Evolutionary conservation across 2,329 filamentous ascomycete species (phyloP).

Genomic region (Exophiala sp.): DNA sequence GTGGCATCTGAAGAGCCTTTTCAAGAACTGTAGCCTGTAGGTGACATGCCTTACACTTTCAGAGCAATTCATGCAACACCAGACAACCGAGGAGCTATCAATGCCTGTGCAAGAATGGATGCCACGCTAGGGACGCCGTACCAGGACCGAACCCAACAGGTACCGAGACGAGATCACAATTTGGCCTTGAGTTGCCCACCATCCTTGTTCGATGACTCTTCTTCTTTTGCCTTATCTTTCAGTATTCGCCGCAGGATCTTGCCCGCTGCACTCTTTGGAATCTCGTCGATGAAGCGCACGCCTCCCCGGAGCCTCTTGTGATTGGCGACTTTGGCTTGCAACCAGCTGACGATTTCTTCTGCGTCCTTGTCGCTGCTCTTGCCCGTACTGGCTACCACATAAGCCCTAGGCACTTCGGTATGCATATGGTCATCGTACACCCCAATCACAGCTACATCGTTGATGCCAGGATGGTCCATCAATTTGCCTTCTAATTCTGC

Average conservation of each 20-base stretch:
- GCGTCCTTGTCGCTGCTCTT: constrained; percentile 40
- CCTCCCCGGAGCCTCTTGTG: constrained; percentile 39
- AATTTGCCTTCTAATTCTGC: constrained; percentile 49
- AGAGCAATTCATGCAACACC: no score
- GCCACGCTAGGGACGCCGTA: no score
- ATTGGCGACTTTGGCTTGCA: constrained; percentile 31
- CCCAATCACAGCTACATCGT: constrained; percentile 49
- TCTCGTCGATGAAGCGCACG: constrained; percentile 33
- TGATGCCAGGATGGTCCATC: constrained; percentile 40
- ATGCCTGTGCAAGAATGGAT: no score
- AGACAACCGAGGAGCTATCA: no score
- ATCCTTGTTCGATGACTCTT: constrained; percentile 27
- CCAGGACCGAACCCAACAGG: neutral
- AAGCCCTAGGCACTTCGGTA: constrained; percentile 44
- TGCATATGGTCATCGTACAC: constrained; percentile 34
- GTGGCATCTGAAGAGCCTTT: neutral
- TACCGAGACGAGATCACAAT: constrained; percentile 31
- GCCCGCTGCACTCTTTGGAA: constrained; percentile 38
- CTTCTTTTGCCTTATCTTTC: constrained; percentile 43
- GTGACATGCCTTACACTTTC: neutral
- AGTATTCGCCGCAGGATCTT: constrained; percentile 47
- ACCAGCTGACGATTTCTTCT: constrained; percentile 34
- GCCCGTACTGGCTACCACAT: constrained; percentile 46
- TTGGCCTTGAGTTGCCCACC: constrained; percentile 35
- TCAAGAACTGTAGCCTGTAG: neutral